Evolutionary conservation across 768 basidiomycete genomes (phyloP).

Genomic region (Russula vinacea): DNA sequence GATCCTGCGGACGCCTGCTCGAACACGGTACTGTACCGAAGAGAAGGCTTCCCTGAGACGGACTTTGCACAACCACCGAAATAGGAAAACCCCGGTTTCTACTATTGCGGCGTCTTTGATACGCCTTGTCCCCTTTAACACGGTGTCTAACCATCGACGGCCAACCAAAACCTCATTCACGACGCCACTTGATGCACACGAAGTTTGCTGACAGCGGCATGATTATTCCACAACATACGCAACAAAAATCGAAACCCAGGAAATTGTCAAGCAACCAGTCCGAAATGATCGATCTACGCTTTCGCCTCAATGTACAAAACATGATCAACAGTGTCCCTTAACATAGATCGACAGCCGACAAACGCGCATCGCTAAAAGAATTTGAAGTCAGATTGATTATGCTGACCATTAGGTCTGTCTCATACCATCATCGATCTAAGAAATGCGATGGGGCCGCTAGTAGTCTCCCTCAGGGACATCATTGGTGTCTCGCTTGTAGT

Average conservation of each 20-base stretch:
- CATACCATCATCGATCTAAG: neutral
- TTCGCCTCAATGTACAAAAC: neutral
- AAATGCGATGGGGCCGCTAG: neutral
- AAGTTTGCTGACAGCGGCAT: neutral
- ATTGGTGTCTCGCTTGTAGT: neutral
- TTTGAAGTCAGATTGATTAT: neutral
- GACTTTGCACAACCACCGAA: neutral
- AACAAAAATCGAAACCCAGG: slow-evolving; percentile 3
- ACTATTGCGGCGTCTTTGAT: neutral
- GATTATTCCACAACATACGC: neutral
- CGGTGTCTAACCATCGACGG: too few relatives aligned
- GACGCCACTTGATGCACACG: neutral
- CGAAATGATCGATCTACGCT: neutral
- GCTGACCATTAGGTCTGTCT: neutral
- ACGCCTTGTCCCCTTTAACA: neutral
- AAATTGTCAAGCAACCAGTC: neutral
- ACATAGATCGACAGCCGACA: neutral
- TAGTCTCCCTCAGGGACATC: fast-evolving
- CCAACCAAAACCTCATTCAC: neutral
- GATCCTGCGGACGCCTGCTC: neutral
- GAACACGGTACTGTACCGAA: neutral
- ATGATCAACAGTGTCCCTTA: slow-evolving; percentile 1
- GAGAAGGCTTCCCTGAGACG: neutral
- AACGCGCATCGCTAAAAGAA: neutral
- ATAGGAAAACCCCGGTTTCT: neutral